Evolutionary conservation across 1,284 basidiomycete genomes (phyloP), one percentile per base, ranked within the genome.

Genomic region (Heterobasidion occidentale): DNA sequence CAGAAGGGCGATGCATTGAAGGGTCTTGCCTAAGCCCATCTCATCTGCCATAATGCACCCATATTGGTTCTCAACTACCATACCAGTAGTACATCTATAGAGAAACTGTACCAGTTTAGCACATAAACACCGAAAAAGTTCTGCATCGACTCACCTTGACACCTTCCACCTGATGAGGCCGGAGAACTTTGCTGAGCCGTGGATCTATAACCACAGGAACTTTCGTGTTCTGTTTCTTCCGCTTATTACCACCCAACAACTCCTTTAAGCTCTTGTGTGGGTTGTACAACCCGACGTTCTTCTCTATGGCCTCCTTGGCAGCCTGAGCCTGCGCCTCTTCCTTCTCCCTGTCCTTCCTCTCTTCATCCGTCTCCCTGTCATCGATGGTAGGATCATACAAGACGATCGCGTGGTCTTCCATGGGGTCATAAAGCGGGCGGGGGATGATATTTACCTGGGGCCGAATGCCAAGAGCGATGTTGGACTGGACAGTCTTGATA

Each of bases 41-140:
- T 98, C 96, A 68, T 99, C 96, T 0, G 97, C 96, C 90, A 99
- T 95, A 68, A 99, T 99, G 66, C 94, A 98, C 0, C 96, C 96
- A 65, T 94, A 94, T 56, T 96, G 94, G 62, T 93, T 91, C 53
- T 94, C 86, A 33, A 90, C 90, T 52, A 95, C 73, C 84, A 97
- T 90, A 2, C 95, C 97, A 0, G 93, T 98, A 8, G 94, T 88
- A 68, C 94, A 96, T 69, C 85, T 88, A 72, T 98, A 99, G 67
- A 99, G 73, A 71, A 99, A 99, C 89, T 94, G 51, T 19, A 17
- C 8, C 44, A 6, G 27, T 53, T 65, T 19, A 68, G 59, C 35
- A 59, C 51, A 58, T 53, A 54, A 27, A 54, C 52, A 27, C n/a
- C 42, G 34, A 51, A 53, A 38, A 33, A 45, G 50, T 6, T 17